Evolutionary conservation across 2,329 filamentous ascomycete species (phyloP).

Genomic region (Aureobasidium sp.): DNA sequence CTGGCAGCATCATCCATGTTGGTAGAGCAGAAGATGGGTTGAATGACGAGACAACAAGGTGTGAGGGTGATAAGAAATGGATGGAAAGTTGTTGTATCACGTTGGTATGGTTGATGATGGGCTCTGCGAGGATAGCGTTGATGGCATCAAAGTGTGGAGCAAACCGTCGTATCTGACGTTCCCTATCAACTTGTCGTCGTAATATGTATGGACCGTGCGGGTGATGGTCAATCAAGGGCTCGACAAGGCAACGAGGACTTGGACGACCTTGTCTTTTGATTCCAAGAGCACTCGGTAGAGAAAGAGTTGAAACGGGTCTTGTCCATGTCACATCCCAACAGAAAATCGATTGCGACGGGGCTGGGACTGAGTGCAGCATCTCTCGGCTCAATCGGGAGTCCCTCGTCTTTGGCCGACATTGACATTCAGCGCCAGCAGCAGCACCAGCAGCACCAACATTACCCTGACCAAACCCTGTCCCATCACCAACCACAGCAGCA

Average conservation of each 20-base stretch:
- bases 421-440: no score
- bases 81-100: background rate
- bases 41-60: background rate
- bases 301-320: background rate
- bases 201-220: background rate
- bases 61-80: background rate
- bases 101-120: background rate
- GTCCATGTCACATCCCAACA: slow-evolving; percentile 1
- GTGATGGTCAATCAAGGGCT: background rate
- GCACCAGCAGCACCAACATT: background rate
- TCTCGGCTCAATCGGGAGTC: background rate
- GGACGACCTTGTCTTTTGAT: background rate
- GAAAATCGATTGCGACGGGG: background rate
- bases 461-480: background rate
- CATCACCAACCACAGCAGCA: background rate
- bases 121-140: background rate
- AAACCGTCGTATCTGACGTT: background rate
- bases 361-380: background rate
- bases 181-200: background rate
- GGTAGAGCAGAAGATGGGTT: background rate
- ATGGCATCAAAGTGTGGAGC: background rate
- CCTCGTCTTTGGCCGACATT: background rate
- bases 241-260: background rate
- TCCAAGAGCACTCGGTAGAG: background rate
- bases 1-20: slow-evolving; percentile 20